Base-by-base conservation (phyloP, 768 basidiomycete genomes). In the Lactarius vividus region DNA sequence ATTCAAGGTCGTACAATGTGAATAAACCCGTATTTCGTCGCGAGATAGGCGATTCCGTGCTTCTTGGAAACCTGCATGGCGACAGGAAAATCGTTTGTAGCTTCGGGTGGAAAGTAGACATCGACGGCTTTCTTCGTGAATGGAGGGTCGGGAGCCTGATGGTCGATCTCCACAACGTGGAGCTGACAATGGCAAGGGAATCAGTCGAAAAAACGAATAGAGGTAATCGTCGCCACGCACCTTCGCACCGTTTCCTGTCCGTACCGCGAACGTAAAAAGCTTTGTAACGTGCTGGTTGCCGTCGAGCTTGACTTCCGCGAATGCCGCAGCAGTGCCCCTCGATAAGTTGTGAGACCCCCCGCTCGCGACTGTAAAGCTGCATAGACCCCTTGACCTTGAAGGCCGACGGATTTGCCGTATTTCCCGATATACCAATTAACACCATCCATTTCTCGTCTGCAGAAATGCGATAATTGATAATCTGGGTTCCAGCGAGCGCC, bases 321-420 rank as follows among this genome's bases (percentile, higher is more conserved):
- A 99, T 31, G 95, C 87, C 61, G 97, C 97, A 33, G 97, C 97
- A n/a, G 73, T 99, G 97, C 7, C 97, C 97, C 74, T 99, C 97
- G 63, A 99, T 99, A 40, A 97, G 92, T 78, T 99, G 97, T 73
- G 91, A 95, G 72, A 99, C 94, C 18, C 88, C 89, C 23, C 97
- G 84, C 68, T 97, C 96, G 66, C 87, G 81, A 75, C 91, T 96
- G 79, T 97, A 99, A 28, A 99, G 81, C 77, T 98, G 97, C 91
- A 99, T 97, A 8, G 92, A 85, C 33, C 97, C 97, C 80, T 98
- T 98, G 77, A 98, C 92, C 80, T 96, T 97, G 88, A 99, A 99
- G 0, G 92, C 94, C 31, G 88, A 91, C 9, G 96, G 95, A 77
- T 96, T 96, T 57, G 90, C 89, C 2, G 91, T 80, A 77, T 96